Evolutionary conservation across 345 rosid species (phyloP).

Genomic region (Eucalyptus erythrocorys): DNA sequence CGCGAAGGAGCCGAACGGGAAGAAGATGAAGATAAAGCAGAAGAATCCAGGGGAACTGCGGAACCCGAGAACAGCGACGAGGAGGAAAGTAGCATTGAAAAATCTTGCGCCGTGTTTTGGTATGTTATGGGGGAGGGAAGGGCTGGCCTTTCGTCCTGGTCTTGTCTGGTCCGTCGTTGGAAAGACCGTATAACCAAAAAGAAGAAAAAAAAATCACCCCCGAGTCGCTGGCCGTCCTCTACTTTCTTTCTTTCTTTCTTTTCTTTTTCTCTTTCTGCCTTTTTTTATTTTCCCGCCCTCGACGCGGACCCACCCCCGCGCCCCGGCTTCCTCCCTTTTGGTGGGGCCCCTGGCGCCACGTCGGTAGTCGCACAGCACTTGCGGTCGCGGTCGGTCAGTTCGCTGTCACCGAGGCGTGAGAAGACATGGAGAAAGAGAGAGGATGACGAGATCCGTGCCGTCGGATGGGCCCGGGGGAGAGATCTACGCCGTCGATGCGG

Average conservation of each 20-base stretch:
- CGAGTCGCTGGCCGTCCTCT: not conserved
- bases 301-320: not conserved
- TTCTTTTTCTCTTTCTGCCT: not conserved
- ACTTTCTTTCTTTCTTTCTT: not conserved
- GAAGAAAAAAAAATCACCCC: not conserved
- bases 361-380: not conserved
- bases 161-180: not conserved
- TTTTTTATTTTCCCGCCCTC: not conserved
- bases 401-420: conserved; percentile 43
- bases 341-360: not conserved
- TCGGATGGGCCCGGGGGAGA: not conserved
- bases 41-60: not conserved
- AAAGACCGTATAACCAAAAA: not conserved
- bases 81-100: not conserved
- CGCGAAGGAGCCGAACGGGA: not conserved
- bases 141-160: not conserved
- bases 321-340: not conserved
- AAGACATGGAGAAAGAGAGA: conserved; percentile 14
- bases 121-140: not conserved
- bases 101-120: not conserved
- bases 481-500: conserved; percentile 5
- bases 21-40: not conserved
- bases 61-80: not conserved
- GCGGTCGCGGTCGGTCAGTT: not conserved
- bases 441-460: conserved; percentile 12